Base-by-base conservation (phyloP, 805 yeast species). In the Candida coleopterorum region DNA sequence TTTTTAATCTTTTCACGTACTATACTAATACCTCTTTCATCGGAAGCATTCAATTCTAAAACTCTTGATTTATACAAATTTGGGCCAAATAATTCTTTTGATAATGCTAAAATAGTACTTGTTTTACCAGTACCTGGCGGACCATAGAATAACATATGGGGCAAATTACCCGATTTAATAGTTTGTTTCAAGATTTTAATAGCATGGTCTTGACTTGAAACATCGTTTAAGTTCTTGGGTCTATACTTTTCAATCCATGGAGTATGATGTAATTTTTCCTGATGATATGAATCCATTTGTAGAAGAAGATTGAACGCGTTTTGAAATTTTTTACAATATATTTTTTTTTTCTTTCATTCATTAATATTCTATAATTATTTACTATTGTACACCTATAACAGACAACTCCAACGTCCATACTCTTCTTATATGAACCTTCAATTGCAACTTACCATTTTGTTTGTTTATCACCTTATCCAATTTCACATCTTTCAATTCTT, bases 191-290 rank as follows among this genome's bases (percentile, higher is more conserved):
- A 66, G 21, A 93, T 90, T 15, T 74, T 75, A 9, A 90, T 85
- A 0, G 97, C 88, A 47, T 86, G 88, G 34, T 81, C 90, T 55
- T 93, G 99, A 0, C 97, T 85, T 4, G 96, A 72, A 14, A 93
- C 87, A 47, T 93, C 97, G 48, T 79, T 85, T 26, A 93, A 69
- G 31, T 74, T 77, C 55, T 78, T 81, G 10, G 99, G 99, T 47
- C 99, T 86, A 47, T 85, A 85, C 69, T 87, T 87, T 56, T 87
- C 96, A 15, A 88, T 95, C 96, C 96, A 87, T 3, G 96, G 96
- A 51, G 77, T 75, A 50, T 75, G 73, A 31, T 73, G 72, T 11
- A 64, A 53, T 39, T 61, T 55, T 36, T 73, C 75, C 37, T 58
- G 58, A 34, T 60, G 64, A 53, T 65, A 66, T 38, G 43, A 33